phyloP scores from a whole-genome alignment of 2,329 filamentous ascomycete species.

The Colletotrichum zoysiae region DNA sequence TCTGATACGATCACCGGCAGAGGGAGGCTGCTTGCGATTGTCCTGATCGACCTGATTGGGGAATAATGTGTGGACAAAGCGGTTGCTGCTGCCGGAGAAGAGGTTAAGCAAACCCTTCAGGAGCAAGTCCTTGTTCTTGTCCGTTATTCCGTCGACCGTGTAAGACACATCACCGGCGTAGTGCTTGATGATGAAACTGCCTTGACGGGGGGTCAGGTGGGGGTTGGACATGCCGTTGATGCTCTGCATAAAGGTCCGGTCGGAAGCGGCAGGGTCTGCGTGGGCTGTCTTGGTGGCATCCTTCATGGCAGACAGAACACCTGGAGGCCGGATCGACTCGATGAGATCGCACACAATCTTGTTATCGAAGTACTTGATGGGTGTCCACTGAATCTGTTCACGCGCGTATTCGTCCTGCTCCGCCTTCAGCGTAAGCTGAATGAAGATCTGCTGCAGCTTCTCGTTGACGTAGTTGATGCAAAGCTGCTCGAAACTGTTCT shows the following conservation, averaged over 20 bases:
- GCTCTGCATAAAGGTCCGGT: slow-evolving; percentile 94
- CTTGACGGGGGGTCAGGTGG: slow-evolving; percentile 91
- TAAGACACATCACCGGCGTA: slow-evolving; percentile 98
- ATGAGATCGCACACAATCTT: slow-evolving; percentile 98
- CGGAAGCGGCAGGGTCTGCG: slow-evolving; percentile 92
- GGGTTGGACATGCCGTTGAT: slow-evolving; percentile 92
- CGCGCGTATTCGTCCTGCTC: slow-evolving; percentile 97
- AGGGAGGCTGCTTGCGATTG: slow-evolving; percentile 92
- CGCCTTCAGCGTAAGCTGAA: slow-evolving; percentile 94
- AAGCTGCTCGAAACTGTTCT: slow-evolving; percentile 98
- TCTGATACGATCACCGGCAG: slow-evolving; percentile 96
- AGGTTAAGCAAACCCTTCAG: slow-evolving; percentile 93
- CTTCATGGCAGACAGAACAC: slow-evolving; percentile 95
- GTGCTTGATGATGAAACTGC: slow-evolving; percentile 98
- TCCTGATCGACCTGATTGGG: slow-evolving; percentile 95
- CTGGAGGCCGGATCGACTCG: slow-evolving; percentile 89
- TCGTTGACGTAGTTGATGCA: slow-evolving; percentile 99
- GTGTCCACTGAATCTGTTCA: slow-evolving; percentile 98
- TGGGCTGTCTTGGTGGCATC: slow-evolving; percentile 99
- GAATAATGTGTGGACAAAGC: slow-evolving; percentile 89
- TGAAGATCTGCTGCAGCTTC: slow-evolving; percentile 99
- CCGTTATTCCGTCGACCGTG: slow-evolving; percentile 94
- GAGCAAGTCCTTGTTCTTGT: slow-evolving; percentile 99
- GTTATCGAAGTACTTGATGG: slow-evolving; percentile 99
- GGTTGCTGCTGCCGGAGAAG: slow-evolving; percentile 84